Percentiles rank a stretch among this genome's conserved stretches.
These are phyloP conservation scores for Carex sylvatica DNA, from an alignment of 202 grass and related monocot genomes.

Conservation along the genomic window DNA sequence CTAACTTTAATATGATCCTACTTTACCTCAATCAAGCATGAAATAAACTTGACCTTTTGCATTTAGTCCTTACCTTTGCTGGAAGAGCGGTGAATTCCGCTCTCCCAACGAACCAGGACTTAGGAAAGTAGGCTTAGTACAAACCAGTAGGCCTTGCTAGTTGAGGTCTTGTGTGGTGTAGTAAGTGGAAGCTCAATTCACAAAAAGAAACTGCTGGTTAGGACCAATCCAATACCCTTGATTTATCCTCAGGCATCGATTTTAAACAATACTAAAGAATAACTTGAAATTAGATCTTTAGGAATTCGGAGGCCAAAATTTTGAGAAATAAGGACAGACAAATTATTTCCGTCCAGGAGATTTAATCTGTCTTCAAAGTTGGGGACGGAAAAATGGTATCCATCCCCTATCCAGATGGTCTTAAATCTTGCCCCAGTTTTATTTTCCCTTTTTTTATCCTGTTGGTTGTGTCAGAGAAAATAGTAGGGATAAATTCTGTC, in stretches of 20 bases:
- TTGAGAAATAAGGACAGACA: neutral
- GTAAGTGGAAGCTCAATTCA: no score
- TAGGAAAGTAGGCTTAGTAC: no score
- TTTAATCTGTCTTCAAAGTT: neutral
- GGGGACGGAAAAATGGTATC: neutral
- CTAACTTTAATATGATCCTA: conserved; percentile 1
- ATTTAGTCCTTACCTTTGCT: neutral
- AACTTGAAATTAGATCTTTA: neutral
- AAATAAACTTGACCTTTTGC: neutral
- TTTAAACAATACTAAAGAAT: neutral
- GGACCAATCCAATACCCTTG: neutral
- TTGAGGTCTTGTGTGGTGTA: no score
- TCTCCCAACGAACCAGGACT: no score
- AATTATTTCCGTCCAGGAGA: neutral
- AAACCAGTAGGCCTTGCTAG: no score
- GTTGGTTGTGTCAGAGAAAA: neutral
- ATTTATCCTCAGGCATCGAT: neutral
- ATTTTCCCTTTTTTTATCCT: neutral
- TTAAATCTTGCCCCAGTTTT: neutral
- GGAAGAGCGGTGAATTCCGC: no score
- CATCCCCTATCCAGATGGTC: neutral
- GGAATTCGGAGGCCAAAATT: neutral
- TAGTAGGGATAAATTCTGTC: neutral
- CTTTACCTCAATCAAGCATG: neutral
- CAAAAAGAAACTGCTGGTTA: no score